Conservation (phyloP, 2,329 filamentous ascomycete genomes). For the Eurotiales sp. region DNA sequence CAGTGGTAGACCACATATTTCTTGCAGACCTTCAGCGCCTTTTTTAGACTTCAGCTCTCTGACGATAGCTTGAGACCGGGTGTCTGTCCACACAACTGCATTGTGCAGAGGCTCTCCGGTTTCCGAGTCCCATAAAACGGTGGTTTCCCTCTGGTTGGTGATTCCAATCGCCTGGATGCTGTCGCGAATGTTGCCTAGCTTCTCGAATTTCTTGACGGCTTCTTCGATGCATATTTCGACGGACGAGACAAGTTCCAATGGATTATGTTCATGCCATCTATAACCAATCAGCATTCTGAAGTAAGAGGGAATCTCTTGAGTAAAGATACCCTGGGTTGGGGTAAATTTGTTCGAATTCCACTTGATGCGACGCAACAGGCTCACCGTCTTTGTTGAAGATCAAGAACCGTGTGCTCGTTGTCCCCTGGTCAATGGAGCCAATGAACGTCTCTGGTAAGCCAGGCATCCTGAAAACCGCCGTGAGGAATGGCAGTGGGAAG, state of each 20-base stretch:
- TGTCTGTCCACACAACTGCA: constrained; percentile 88
- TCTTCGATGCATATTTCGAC: constrained; percentile 75
- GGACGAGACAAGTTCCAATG: constrained; percentile 67
- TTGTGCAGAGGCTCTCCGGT: constrained; percentile 79
- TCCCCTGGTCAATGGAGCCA: constrained; percentile 86
- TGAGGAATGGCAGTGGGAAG: neutral
- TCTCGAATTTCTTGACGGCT: constrained; percentile 65
- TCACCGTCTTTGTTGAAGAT: constrained; percentile 79
- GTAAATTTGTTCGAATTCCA: constrained; percentile 81
- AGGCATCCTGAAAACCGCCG: constrained; percentile 3
- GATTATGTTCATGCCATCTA: constrained; percentile 88
- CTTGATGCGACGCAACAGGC: constrained; percentile 76
- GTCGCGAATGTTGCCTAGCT: constrained; percentile 59
- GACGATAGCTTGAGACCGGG: constrained; percentile 69
- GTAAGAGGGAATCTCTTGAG: neutral
- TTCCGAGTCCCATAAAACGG: constrained; percentile 74
- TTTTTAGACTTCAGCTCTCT: constrained; percentile 66
- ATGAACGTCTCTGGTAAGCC: constrained; percentile 53
- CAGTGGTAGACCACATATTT: constrained; percentile 73
- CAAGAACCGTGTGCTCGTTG: constrained; percentile 81
- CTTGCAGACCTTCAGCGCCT: constrained; percentile 63
- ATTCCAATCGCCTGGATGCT: constrained; percentile 75
- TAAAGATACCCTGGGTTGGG: constrained; percentile 69
- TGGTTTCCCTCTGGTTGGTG: constrained; percentile 88
- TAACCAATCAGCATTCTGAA: constrained; percentile 5